Base-by-base conservation (phyloP, 108 stramenopile genomes). In the Skeletonema potamos region DNA sequence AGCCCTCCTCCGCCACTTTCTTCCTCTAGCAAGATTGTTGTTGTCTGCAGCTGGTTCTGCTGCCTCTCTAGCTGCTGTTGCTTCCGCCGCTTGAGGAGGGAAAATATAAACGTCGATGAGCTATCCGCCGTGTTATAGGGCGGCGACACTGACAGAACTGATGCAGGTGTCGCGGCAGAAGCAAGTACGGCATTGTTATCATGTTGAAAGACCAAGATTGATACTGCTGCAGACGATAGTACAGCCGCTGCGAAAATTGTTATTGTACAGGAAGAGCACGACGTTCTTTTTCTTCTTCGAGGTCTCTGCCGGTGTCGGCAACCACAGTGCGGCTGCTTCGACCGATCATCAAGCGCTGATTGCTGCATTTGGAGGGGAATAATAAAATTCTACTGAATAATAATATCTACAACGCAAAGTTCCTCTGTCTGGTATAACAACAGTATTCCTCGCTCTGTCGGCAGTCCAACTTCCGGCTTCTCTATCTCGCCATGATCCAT, bases 1-100 rank as follows among this genome's bases (percentile, higher is more conserved):
- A 15, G 1, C 27, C 30, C 56, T 27, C 2, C 56, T 29, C 12
- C 0, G 4, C 8, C 15, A 3, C 12, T 22, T 24, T n/a, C 56
- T 29, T 30, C 56, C 15, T 27, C 30, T 29, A 57, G 56, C 22
- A 29, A 27, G 20, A 13, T 29, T 30, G 56, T 27, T 2, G 27
- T n/a, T 12, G 20, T 27, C 22, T 57, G 56, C 20, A 13, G 56
- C 58, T 59, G 17, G 1, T 18, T 27, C 22, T 57, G 56, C 20
- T 27, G 56, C 58, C 33, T 34, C 3, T 18, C 58, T 30, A 30
- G 6, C 8, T 29, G 58, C n/a, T 20, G 18, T 6, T 34, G 36
- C 32, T 34, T 30, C 58, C 58, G 58, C 6, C 58, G 29, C 33
- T 59, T 59, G 18, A 59, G 58, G 0, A 59, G 33, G 58, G 56